Conservation (phyloP, 192 early-diverging fungal species). For the Coemansia pectinata region DNA sequence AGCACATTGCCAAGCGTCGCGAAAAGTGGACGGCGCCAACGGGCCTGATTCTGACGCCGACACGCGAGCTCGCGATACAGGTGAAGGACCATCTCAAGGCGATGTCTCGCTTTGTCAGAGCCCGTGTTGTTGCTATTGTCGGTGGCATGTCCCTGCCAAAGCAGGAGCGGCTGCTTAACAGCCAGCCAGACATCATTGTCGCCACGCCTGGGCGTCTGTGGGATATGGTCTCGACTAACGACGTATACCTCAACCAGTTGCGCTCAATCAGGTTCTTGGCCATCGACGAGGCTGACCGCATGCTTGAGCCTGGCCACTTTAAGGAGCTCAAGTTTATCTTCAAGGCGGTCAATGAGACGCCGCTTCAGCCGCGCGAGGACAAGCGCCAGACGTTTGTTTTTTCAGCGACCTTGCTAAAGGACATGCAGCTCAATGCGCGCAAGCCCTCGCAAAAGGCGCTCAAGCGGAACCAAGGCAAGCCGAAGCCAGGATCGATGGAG, state of each 20-base stretch:
- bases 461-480: constrained; percentile 22
- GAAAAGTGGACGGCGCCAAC: constrained; percentile 28
- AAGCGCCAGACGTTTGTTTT: constrained; percentile 88
- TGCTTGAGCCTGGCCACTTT: constrained; percentile 81
- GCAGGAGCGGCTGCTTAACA: constrained; percentile 73
- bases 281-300: constrained; percentile 82
- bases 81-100: constrained; percentile 78
- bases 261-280: constrained; percentile 68
- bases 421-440: constrained; percentile 41
- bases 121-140: constrained; percentile 75
- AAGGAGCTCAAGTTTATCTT: constrained; percentile 69
- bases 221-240: constrained; percentile 64
- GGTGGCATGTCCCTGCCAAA: constrained; percentile 95
- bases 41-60: constrained; percentile 87
- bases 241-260: constrained; percentile 58
- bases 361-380: constrained; percentile 17
- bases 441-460: constrained; percentile 26
- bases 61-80: constrained; percentile 95
- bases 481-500: constrained; percentile 59
- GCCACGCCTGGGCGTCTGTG: constrained; percentile 83
- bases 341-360: constrained; percentile 44
- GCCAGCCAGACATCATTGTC: constrained; percentile 71
- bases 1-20: constrained; percentile 59
- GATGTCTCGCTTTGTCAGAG: constrained; percentile 49
- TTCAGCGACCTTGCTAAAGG: constrained; percentile 80